Evolutionary conservation across 345 rosid species (phyloP).

Genomic region (Lepidium aucheri): DNA sequence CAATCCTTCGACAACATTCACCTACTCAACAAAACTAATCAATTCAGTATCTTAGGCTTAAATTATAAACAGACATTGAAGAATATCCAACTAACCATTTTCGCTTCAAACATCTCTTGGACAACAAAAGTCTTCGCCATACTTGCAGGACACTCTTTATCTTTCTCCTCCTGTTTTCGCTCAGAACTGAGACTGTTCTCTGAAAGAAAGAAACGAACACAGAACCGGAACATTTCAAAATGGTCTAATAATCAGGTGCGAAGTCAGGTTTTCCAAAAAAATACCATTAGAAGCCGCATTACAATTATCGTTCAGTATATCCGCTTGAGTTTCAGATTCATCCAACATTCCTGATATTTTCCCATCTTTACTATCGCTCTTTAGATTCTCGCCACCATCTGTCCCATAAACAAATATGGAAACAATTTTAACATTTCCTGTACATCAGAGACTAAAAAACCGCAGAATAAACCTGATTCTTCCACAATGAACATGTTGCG

Average conservation of each 20-base stretch:
- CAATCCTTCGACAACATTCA: conserved; percentile 90
- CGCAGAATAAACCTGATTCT: not conserved
- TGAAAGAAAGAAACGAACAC: conserved; percentile 16
- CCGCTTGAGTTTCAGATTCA: conserved; percentile 30
- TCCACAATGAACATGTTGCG: not conserved
- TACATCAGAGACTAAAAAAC: not conserved
- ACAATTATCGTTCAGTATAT: conserved; percentile 28
- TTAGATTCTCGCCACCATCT: conserved; percentile 41
- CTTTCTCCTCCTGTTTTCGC: conserved; percentile 37
- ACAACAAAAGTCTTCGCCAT: conserved; percentile 54
- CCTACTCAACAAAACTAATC: conserved; percentile 33
- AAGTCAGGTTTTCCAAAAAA: not conserved
- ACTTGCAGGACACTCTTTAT: conserved; percentile 33
- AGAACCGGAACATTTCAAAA: not conserved
- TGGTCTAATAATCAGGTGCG: not conserved
- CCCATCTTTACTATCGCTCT: conserved; percentile 25
- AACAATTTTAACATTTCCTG: not conserved
- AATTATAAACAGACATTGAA: not conserved
- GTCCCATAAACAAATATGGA: conserved; percentile 21
- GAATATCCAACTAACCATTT: conserved; percentile 42
- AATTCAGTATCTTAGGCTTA: not conserved
- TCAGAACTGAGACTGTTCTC: conserved; percentile 34
- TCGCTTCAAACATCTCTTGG: conserved; percentile 61
- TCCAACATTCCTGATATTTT: not conserved
- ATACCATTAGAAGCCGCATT: conserved; percentile 43